Evolutionary conservation across 2,329 filamentous ascomycete species (phyloP), one percentile per base, ranked within the genome.

Genomic region (Fusarium newnesense): DNA sequence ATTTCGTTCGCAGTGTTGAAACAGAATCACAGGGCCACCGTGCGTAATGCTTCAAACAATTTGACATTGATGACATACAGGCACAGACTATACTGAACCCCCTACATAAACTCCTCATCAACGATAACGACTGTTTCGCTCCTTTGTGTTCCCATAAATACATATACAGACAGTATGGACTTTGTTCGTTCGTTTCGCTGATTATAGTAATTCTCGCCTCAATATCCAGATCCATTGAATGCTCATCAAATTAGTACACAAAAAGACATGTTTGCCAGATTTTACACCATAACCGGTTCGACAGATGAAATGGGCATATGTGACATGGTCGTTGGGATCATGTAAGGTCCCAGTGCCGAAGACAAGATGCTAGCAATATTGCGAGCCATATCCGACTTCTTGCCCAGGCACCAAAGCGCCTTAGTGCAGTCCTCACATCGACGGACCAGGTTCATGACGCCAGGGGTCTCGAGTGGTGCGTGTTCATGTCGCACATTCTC

Each of bases 351-450:
- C 58, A 78, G 57, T 54, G 76, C 76, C 39, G 71, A 70, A 34
- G 76, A 77, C 21, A 78, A 61, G 46, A 78, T 77, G 43, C 65
- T 74, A 8, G 75, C 76, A 61, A 78, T 78, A 53, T 75, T 78
- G 34, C 76, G 75, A 32, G 79, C 77, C 79, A 80, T 88, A 70
- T 89, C 87, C 7, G 87, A 89, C 75, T 89, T 90, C 64, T 85
- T 85, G 5, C 87, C 87, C 24, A 90, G 79, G 60, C 86, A 86
- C 83, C 86, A 87, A 32, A 90, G 80, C 6, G 87, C 87, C 74
- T 83, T 83, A 24, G 89, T 84, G 72, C 87, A 89, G 54, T 84
- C 81, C 58, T 86, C 83, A 60, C 84, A 86, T 28, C 83, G 81
- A 26, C 74, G 75, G 43, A 84, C 46, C 75, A 80, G 12, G 80